A percentile compares a stretch with the other conserved stretches of the same genome.
These are phyloP conservation scores for Rubroboletus pulcherrimus DNA, from an alignment of 768 basidiomycete genomes.

Conservation along the genomic window DNA sequence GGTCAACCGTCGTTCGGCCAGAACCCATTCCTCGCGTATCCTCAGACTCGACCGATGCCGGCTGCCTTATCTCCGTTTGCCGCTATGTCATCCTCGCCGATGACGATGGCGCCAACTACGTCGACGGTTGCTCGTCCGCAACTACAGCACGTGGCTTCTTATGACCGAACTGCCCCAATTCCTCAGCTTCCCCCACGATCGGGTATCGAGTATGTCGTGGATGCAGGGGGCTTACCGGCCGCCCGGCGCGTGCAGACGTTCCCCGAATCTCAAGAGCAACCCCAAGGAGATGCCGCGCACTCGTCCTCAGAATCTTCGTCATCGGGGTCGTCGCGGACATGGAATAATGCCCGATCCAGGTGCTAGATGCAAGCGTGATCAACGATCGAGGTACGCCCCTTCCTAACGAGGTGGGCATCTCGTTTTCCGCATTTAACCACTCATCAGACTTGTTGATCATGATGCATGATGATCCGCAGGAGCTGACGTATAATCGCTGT, in stretches of 20 bases:
- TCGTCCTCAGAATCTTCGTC: slow-evolving; percentile 14
- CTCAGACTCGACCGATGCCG: slow-evolving; percentile 1
- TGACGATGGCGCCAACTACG: not conserved
- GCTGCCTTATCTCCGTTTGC: slow-evolving; percentile 8
- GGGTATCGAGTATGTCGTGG: slow-evolving; percentile 14
- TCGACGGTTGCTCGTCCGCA: not conserved
- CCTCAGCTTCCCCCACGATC: slow-evolving; percentile 6
- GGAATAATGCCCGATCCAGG: slow-evolving; percentile 10
- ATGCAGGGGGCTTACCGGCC: slow-evolving; percentile 4
- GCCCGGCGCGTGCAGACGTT: slow-evolving; percentile 6
- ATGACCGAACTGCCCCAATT: slow-evolving; percentile 6
- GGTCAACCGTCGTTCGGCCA: slow-evolving; percentile 27
- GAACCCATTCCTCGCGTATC: slow-evolving; percentile 9
- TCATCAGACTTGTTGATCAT: not conserved
- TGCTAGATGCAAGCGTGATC: slow-evolving; percentile 5
- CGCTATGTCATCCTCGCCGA: slow-evolving; percentile 6
- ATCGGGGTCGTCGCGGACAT: slow-evolving; percentile 22
- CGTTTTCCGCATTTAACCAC: not conserved
- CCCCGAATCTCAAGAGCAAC: slow-evolving; percentile 2
- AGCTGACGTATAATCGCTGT: not conserved
- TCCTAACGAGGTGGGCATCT: slow-evolving; percentile 1
- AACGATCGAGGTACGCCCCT: not conserved
- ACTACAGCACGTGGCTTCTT: not conserved
- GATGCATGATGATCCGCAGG: not conserved
- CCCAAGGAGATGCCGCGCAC: not conserved